A percentile compares a stretch with the other conserved stretches of the same genome.
These are phyloP conservation scores for Chenopodium berlandieri DNA, from an alignment of 148 eudicot genomes.

Conservation along the genomic window DNA sequence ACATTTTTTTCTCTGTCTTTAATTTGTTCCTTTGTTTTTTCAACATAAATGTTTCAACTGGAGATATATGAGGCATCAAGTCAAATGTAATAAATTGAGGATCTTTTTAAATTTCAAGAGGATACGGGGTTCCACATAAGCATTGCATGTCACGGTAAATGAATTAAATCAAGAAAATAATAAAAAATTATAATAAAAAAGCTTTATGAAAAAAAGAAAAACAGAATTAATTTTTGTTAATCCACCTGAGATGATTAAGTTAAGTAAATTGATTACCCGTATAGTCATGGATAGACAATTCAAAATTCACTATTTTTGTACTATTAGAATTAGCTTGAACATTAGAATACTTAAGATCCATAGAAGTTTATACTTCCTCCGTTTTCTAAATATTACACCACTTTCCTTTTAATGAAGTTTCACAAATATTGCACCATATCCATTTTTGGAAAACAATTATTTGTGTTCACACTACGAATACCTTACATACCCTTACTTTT, in stretches of 20 bases:
- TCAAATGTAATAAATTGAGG: neutral
- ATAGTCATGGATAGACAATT: neutral
- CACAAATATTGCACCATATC: no score
- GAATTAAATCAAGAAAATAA: neutral
- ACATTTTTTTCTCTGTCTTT: neutral
- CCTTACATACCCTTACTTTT: no score
- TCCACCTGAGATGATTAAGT: neutral
- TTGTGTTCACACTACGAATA: no score
- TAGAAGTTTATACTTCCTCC: no score
- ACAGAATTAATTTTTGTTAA: neutral
- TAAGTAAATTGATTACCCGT: no score
- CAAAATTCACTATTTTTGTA: no score
- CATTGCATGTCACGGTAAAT: neutral
- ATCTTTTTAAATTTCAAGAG: no score
- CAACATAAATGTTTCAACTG: neutral
- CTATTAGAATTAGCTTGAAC: neutral
- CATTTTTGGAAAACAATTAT: no score
- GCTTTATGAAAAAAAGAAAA: no score
- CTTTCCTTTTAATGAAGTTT: no score
- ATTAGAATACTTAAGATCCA: neutral
- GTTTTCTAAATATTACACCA: no score
- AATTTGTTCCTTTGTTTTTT: neutral
- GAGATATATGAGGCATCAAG: neutral
- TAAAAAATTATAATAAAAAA: no score
- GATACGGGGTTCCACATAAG: neutral